Percentiles rank a stretch among this genome's conserved stretches.
These are phyloP conservation scores for Ceratobasidium sp. DNA, from an alignment of 1,284 basidiomycete genomes.

Conservation along the genomic window DNA sequence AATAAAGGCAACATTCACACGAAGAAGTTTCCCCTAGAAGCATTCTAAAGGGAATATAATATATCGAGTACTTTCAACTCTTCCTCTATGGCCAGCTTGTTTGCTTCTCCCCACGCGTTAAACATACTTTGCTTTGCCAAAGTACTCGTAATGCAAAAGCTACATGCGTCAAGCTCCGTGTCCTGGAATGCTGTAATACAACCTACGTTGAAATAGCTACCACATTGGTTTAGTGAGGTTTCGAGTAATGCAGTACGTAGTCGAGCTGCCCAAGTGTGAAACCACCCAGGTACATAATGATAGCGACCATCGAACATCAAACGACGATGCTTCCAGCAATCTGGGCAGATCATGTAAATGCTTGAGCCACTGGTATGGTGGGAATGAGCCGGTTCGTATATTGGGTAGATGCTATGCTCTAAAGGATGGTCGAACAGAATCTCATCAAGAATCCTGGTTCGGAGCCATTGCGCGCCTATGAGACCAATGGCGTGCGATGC, in stretches of 20 bases:
- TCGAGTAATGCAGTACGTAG: no score
- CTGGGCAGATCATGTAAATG: no score
- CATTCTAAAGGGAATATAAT: neutral
- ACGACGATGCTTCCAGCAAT: no score
- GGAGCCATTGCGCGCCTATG: neutral
- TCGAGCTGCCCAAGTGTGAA: no score
- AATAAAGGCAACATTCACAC: neutral
- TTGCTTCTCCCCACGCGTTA: neutral
- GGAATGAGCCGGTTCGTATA: no score
- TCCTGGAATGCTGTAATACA: no score
- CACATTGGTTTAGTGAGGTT: no score
- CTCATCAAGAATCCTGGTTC: neutral
- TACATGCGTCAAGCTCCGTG: no score
- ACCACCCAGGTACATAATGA: no score
- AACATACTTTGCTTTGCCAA: neutral
- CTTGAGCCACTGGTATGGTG: neutral
- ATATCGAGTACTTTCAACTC: neutral
- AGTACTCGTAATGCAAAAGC: neutral
- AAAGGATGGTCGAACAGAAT: neutral
- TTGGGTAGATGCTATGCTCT: neutral
- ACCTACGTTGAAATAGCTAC: no score
- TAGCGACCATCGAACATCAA: no score
- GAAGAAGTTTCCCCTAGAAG: neutral
- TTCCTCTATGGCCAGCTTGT: neutral
- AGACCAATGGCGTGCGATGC: slow-evolving; percentile 1